Evolutionary conservation across 2,329 filamentous ascomycete genomes (phyloP), one percentile per base, ranked within the genome.

Genomic region (Exophiala dermatitidis): DNA sequence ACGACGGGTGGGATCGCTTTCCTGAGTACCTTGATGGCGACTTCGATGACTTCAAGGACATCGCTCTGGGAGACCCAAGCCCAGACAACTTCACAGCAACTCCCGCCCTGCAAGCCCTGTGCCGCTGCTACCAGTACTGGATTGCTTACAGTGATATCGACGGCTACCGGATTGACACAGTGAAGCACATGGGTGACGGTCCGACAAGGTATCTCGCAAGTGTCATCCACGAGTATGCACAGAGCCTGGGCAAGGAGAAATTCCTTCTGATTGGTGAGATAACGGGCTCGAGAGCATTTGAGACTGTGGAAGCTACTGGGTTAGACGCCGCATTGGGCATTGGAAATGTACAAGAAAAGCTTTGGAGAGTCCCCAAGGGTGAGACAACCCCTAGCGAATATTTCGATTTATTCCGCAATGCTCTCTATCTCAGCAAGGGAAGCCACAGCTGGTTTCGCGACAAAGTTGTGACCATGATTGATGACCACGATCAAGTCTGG

Each of bases 401-500:
- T 32, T 56, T 56, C 34, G 45, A 53, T 32, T 33, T 56, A 5
- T 52, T 56, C 42, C 50, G 54, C 37, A 53, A 52, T 12, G 40
- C 50, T 28, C 46, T 53, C 29, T 50, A 49, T 30, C 50, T 48
- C 29, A 48, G 46, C 12, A 52, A 53, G 29, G 50, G 54, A 31
- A 53, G 50, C 41, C 54, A 56, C 41, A 56, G 34, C 10, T 56
- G 53, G 53, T 52, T 48, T 33, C 44, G 50, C 9, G 50, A 56
- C 38, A 49, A 49, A 29, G 50, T 52, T 2, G 50, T 56, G 19
- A 53, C 46, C 10, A 50, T 53, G 50, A 52, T 56, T 32, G 54
- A 56, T 36, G 54, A 56, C 46, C 54, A 56, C 29, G 50, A 56
- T 36, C 54, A 56, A 29, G 50, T 56, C 33, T 56, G 49, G 49